These are phyloP conservation scores for Zoysia japonica DNA, from an alignment of 176 grass and related monocot genomes.

Conservation along the genomic window DNA sequence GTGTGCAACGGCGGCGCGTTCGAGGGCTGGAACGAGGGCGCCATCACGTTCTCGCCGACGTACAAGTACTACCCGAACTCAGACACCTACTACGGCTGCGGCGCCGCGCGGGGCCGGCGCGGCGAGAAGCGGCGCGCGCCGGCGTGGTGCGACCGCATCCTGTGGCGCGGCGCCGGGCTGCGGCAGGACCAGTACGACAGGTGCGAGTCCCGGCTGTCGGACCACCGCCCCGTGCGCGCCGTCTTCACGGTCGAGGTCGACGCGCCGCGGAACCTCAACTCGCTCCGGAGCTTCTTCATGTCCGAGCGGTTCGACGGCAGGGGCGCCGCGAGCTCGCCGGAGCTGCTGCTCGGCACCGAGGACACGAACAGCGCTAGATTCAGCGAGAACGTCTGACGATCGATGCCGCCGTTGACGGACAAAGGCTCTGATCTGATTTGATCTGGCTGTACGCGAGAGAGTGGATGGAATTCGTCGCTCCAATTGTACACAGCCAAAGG, in stretches of 20 bases:
- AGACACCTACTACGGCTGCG: slow-evolving; percentile 66
- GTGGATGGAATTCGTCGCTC: background rate
- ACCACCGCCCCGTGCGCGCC: slow-evolving; percentile 74
- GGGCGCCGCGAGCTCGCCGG: background rate
- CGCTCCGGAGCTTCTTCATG: slow-evolving; percentile 67
- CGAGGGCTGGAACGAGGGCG: slow-evolving; percentile 64
- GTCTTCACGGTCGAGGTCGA: slow-evolving; percentile 55
- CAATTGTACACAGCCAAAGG: background rate
- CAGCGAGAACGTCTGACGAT: slow-evolving; percentile 10
- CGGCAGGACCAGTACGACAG: slow-evolving; percentile 56
- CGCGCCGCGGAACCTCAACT: slow-evolving; percentile 48
- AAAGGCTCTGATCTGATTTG: background rate
- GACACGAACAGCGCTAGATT: slow-evolving; percentile 37
- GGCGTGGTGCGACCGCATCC: slow-evolving; percentile 80
- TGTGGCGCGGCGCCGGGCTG: slow-evolving; percentile 62
- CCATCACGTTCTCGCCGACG: slow-evolving; percentile 63
- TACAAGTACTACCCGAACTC: slow-evolving; percentile 84
- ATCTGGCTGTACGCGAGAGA: background rate
- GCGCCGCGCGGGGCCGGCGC: slow-evolving; percentile 11
- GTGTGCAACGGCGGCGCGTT: slow-evolving; percentile 48
- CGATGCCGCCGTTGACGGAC: background rate
- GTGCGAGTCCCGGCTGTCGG: slow-evolving; percentile 66
- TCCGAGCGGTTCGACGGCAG: slow-evolving; percentile 55
- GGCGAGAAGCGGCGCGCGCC: slow-evolving; percentile 72
- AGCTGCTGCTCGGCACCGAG: slow-evolving; percentile 19